These are phyloP conservation scores for Avena sativa DNA, from an alignment of 176 grass and related monocot species.

Conservation along the genomic window DNA sequence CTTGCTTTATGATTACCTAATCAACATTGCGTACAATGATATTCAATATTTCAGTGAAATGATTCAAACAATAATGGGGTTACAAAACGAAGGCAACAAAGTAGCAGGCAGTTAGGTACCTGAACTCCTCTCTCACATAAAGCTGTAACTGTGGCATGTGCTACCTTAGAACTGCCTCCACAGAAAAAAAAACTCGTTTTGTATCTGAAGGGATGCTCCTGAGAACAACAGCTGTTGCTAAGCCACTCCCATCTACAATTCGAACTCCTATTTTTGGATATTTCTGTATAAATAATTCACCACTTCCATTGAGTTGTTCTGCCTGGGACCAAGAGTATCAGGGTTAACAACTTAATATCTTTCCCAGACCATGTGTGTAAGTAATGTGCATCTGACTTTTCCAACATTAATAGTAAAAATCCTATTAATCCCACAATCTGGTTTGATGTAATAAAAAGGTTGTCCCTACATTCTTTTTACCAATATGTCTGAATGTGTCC, in stretches of 20 bases:
- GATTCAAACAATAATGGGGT: neutral
- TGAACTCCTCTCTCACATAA: constrained; percentile 74
- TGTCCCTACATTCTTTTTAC: constrained; percentile 4
- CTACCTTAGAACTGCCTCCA: constrained; percentile 69
- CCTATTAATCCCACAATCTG: neutral
- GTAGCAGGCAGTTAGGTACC: constrained; percentile 49
- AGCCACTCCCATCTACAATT: constrained; percentile 91
- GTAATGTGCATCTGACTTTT: neutral
- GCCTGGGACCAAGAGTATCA: constrained; percentile 48
- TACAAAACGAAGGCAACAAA: neutral
- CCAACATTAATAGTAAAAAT: constrained; percentile 12
- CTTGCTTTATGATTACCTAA: constrained; percentile 73
- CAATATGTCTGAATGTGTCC: neutral
- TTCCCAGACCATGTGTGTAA: neutral
- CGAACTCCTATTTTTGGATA: constrained; percentile 76
- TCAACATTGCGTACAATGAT: constrained; percentile 15
- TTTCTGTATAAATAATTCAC: constrained; percentile 73
- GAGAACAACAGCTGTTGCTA: constrained; percentile 81
- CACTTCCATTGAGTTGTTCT: constrained; percentile 73
- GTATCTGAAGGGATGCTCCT: constrained; percentile 65
- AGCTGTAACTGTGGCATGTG: constrained; percentile 50
- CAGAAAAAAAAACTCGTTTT: constrained; percentile 54
- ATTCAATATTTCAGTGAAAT: neutral
- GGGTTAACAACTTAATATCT: neutral
- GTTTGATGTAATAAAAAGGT: neutral